Base-by-base conservation (phyloP, 345 rosid genomes). In the Camelina hispida region DNA sequence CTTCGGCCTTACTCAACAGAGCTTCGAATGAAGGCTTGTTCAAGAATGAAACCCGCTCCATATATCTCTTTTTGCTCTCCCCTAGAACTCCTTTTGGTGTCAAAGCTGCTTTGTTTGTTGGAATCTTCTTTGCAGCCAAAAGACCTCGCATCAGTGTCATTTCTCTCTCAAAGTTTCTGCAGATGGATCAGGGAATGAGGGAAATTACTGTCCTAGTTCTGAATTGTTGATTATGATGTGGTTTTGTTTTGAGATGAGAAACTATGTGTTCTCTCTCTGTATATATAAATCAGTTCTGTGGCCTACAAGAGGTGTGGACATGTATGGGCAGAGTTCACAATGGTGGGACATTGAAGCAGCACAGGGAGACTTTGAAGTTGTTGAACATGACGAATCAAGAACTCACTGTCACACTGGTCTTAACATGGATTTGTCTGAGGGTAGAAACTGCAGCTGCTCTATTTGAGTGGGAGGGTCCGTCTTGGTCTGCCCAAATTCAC, bases 81-180 rank as follows among this genome's bases (percentile, higher is more conserved):
- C 89, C 86, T 44, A 81, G 44, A 68, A 61, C 68, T 11, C 84
- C 84, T 57, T 79, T 86, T 11, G 81, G 82, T 25, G 73, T 51
- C 1, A 18, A 71, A 38, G 17, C 47, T 18, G 34, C 34, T 18
- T 66, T 66, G 20, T 20, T 66, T 67, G 37, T 52, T 37, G 37
- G 48, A 52, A 20, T 52, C 60, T 51, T 67, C 60, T 37, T 51
- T 52, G 60, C 60, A 35, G 60, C 71, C 50, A 20, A 20, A 37
- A 66, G 2, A 56, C 34, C 32, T 37, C 22, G 1, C 35, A 52
- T 37, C 14, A 66, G 4, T 6, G 43, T 16, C 69, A 65, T 65
- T 66, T 50, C 28, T 50, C 2, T 48, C 58, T 50, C 42, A 50
- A 32, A 47, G 43, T 64, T 64, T 46, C 62, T 57, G 30, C 30